Evolutionary conservation across 345 rosid species (phyloP).

Genomic region (Boechera retrofracta): DNA sequence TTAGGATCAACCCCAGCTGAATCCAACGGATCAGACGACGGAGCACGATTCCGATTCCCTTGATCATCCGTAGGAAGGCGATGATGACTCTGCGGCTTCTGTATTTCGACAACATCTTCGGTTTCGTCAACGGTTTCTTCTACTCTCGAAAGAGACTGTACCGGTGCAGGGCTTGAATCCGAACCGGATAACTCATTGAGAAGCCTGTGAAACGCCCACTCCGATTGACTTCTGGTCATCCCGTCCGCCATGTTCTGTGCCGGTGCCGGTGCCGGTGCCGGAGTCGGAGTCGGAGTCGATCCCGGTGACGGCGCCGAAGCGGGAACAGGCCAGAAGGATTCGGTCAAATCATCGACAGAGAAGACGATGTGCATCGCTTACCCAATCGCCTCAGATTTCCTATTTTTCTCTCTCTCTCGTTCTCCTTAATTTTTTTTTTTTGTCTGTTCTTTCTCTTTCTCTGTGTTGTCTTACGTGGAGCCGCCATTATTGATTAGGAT

Average conservation of each 20-base stretch:
- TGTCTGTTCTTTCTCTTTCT: not conserved
- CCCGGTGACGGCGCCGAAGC: constrained; percentile 41
- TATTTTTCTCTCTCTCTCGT: constrained; percentile 8
- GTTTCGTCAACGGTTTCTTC: constrained; percentile 44
- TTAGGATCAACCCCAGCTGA: constrained; percentile 49
- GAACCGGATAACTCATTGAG: constrained; percentile 54
- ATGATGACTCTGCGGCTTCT: constrained; percentile 28
- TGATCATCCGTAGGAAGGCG: constrained; percentile 19
- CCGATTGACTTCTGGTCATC: constrained; percentile 68
- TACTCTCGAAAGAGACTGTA: constrained; percentile 47
- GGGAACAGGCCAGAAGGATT: constrained; percentile 58
- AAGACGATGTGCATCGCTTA: constrained; percentile 59
- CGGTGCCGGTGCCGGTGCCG: constrained; percentile 13
- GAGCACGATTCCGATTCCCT: constrained; percentile 33
- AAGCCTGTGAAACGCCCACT: constrained; percentile 72
- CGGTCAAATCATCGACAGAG: constrained; percentile 75
- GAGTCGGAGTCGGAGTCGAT: not conserved
- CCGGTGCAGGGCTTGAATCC: constrained; percentile 43
- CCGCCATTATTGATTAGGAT: constrained; percentile 23
- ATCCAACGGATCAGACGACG: constrained; percentile 41
- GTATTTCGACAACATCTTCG: constrained; percentile 58
- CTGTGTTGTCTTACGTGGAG: constrained; percentile 40
- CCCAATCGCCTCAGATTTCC: constrained; percentile 44
- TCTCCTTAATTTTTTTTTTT: not conserved
- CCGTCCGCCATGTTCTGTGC: constrained; percentile 34